Evolutionary conservation across 371 early-diverging fungal genomes (phyloP), one percentile per base, ranked within the genome.

Genomic region (Rhizopus sp.): DNA sequence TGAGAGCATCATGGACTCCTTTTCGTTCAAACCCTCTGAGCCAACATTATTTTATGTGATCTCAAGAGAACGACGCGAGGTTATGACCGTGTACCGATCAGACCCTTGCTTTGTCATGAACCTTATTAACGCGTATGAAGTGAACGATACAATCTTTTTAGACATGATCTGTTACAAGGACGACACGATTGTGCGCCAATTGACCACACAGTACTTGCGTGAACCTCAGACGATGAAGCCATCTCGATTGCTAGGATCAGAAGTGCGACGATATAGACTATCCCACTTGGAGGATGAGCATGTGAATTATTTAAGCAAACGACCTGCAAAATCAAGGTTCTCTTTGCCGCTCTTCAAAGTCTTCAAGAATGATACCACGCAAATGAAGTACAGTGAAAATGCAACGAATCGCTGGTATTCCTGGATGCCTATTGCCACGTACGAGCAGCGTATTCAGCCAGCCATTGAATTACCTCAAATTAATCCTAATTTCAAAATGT

Each of bases 111-210:
- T 86, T 64, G 80, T 81, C 71, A 77, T 91, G 67, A 87, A 89
- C 59, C 87, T 88, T 55, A 77, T 88, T 51, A 90, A 90, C 56
- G 91, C 91, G 0, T 87, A 79, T 60, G 90, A 91, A 53, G 90
- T 88, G 53, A 79, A 75, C 1, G 88, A 84, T 55, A 81, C 81
- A 52, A 69, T 88, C 5, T 66, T 78, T 30, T 63, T 89, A n/a
- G 91, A 90, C 60, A 77, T 88, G 60, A 73, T 82, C 1, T 71
- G 82, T 42, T 90, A 90, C 48, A 63, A 71, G 2, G 83, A 89
- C 54, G 86, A 84, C 34, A 68, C 74, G 0, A 77, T 90, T 32
- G 73, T 83, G 34, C 78, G 82, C 12, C 85, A 84, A 32, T 57
- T 90, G 52, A 75, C 72, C 16, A 75, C 84, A 16, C 74, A 81